Percentiles rank a stretch among this genome's conserved stretches.
These are phyloP conservation scores for Paralagenidium karlingii DNA, from an alignment of 352 stramenopile species.

Conservation along the genomic window DNA sequence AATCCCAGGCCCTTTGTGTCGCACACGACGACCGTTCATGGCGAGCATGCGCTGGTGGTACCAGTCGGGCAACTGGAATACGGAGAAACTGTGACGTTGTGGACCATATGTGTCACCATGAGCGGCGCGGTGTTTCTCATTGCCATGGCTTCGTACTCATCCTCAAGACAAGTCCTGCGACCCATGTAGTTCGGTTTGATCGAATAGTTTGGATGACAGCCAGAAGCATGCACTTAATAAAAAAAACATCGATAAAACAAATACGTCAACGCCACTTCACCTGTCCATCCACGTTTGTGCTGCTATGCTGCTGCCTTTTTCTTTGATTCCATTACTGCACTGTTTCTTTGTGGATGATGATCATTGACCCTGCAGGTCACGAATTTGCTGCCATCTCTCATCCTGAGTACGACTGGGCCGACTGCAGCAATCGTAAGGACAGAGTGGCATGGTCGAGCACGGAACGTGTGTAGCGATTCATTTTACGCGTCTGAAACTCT, in stretches of 20 bases:
- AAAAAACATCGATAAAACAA: constrained; percentile 4
- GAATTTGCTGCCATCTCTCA: too few species aligned
- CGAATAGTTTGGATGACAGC: too few species aligned
- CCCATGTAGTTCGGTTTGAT: too few species aligned
- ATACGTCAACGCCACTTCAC: neutral
- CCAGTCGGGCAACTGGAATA: constrained; percentile 33
- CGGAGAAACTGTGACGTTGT: constrained; percentile 20
- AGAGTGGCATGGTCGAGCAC: constrained; percentile 67
- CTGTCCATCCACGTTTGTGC: neutral
- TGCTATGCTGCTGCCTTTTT: neutral
- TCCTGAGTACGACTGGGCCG: constrained; percentile 11
- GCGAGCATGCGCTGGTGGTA: too few species aligned
- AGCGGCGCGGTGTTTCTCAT: constrained; percentile 22
- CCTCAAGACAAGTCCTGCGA: constrained; percentile 2
- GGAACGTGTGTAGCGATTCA: constrained; percentile 61
- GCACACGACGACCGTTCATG: too few species aligned
- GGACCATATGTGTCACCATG: constrained; percentile 26
- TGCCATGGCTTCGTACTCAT: constrained; percentile 6
- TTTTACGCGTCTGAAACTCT: constrained; percentile 52
- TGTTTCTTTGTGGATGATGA: too few species aligned
- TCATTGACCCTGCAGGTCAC: too few species aligned
- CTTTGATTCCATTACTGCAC: neutral
- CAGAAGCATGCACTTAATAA: too few species aligned
- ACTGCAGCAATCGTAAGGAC: constrained; percentile 42
- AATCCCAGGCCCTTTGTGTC: neutral